phyloP scores from a whole-genome alignment of 495 filamentous ascomycete genomes.

The Apiosordaria backusii region DNA sequence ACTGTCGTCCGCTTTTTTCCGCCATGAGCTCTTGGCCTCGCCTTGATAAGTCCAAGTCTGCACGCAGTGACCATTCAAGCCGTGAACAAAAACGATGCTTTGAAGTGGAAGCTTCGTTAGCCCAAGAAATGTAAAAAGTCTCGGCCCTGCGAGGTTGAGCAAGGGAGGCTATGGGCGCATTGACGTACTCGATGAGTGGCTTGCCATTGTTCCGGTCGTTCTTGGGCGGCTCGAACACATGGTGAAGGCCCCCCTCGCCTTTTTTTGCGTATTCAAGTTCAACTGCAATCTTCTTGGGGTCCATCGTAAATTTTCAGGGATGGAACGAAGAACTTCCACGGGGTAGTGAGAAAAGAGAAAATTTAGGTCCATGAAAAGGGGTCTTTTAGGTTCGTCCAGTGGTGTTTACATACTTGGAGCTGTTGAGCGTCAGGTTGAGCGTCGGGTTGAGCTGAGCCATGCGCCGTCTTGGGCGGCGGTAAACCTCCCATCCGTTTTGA shows the following conservation, averaged over 20 bases:
- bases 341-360: too few species aligned
- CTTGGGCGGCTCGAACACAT: neutral
- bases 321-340: too few species aligned
- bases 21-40: conserved; percentile 15
- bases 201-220: neutral
- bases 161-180: neutral
- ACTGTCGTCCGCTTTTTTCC: conserved; percentile 9
- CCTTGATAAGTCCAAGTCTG: conserved; percentile 40
- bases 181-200: neutral
- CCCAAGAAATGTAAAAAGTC: too few species aligned
- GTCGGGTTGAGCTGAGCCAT: too few species aligned
- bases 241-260: neutral
- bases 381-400: too few species aligned
- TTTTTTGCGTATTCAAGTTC: neutral
- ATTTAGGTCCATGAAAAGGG: too few species aligned
- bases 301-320: too few species aligned
- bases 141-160: too few species aligned
- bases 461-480: too few species aligned
- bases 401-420: too few species aligned
- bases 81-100: conserved; percentile 42
- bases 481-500: too few species aligned
- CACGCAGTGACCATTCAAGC: conserved; percentile 36
- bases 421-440: too few species aligned
- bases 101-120: neutral
- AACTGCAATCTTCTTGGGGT: neutral